These are phyloP conservation scores for Fagus crenata DNA, from an alignment of 306 rosid species.

Conservation along the genomic window DNA sequence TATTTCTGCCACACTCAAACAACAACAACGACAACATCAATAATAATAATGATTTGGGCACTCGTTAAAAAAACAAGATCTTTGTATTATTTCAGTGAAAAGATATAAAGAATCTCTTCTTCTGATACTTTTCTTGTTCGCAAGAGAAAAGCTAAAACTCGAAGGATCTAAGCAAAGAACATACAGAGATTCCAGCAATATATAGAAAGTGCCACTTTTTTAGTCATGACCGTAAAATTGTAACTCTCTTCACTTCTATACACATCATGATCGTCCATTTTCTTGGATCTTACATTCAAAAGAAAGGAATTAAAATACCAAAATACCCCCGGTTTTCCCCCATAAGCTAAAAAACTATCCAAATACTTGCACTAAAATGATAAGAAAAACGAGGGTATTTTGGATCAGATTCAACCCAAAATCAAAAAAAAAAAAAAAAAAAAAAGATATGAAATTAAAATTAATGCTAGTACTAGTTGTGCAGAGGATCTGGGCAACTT, in stretches of 20 bases:
- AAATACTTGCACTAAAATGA: constrained; percentile 16
- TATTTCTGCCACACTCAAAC: constrained; percentile 9
- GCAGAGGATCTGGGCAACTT: constrained; percentile 99
- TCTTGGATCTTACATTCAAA: constrained; percentile 33
- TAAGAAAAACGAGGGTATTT: constrained; percentile 86
- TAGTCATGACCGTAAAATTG: constrained; percentile 17
- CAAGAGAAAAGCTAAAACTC: constrained; percentile 15
- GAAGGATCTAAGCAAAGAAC: constrained; percentile 29
- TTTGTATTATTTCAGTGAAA: constrained; percentile 26
- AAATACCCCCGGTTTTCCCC: constrained; percentile 89
- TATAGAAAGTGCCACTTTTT: constrained; percentile 2
- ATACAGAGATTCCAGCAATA: constrained; percentile 28
- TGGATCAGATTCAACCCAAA: constrained; percentile 46
- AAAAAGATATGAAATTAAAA: constrained; percentile 8
- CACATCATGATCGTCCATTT: constrained; percentile 34
- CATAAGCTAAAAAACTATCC: constrained; percentile 30
- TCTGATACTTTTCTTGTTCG: constrained; percentile 25
- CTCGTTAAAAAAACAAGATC: neutral
- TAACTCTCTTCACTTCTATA: constrained; percentile 32
- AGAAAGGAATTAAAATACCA: constrained; percentile 36
- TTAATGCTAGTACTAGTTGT: constrained; percentile 54
- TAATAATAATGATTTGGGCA: no score
- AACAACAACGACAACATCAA: neutral
- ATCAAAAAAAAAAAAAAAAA: neutral
- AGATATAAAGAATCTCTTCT: constrained; percentile 31